Evolutionary conservation across 495 filamentous ascomycete genomes (phyloP).

Genomic region (Neurospora sp.): DNA sequence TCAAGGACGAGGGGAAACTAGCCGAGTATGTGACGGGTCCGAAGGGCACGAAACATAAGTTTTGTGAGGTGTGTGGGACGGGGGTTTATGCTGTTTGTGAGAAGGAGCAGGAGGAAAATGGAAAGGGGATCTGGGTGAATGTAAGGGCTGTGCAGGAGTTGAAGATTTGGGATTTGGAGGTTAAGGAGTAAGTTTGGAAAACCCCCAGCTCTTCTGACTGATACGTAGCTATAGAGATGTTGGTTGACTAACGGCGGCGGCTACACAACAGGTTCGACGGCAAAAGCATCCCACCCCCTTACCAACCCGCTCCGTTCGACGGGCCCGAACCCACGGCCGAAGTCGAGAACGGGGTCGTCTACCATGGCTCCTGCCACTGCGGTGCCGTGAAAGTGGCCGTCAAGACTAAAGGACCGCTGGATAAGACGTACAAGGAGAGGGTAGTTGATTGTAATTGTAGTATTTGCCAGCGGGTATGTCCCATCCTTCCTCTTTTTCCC

Average conservation of each 20-base stretch:
- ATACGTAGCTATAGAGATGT: no score
- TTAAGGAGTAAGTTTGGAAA: constrained; percentile 20
- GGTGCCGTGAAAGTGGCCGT: constrained; percentile 34
- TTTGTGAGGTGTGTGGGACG: constrained; percentile 33
- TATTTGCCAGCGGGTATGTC: constrained; percentile 27
- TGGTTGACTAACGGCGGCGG: no score
- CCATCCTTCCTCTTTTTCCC: no score
- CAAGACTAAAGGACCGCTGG: constrained; percentile 23
- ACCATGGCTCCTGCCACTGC: constrained; percentile 44
- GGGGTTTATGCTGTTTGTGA: constrained; percentile 11
- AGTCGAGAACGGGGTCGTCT: constrained; percentile 27
- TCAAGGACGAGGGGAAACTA: constrained; percentile 30
- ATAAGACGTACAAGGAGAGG: constrained; percentile 12
- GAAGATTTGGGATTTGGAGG: constrained; percentile 24
- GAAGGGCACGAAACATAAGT: constrained; percentile 27
- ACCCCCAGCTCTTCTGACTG: no score
- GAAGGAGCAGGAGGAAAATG: not conserved
- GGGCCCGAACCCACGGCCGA: constrained; percentile 28
- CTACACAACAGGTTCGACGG: constrained; percentile 25
- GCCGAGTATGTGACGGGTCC: constrained; percentile 26
- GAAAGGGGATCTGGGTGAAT: constrained; percentile 12
- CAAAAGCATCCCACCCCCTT: constrained; percentile 12
- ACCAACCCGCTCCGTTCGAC: constrained; percentile 23
- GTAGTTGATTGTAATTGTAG: constrained; percentile 36
- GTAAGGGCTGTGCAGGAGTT: constrained; percentile 24